Evolutionary conservation across 257 asterid species (phyloP).

Genomic region (Rehmannia glutinosa): DNA sequence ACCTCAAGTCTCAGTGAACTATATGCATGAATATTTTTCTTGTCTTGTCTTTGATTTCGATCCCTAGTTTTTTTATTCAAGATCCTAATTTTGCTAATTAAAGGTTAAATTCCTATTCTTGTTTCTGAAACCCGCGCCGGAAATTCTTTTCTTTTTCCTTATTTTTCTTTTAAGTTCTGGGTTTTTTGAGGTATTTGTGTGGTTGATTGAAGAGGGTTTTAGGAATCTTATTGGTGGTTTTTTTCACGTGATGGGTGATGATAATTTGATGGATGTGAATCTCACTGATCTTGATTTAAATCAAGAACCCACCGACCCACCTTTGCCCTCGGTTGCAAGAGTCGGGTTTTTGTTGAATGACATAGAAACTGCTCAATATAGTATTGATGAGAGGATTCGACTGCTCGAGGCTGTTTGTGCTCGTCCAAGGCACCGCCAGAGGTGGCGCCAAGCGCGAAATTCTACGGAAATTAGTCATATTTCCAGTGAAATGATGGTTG

Average conservation of each 20-base stretch:
- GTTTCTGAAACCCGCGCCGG: too few species aligned
- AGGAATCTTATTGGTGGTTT: neutral
- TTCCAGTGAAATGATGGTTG: conserved; percentile 14
- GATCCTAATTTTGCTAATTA: neutral
- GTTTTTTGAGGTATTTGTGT: neutral
- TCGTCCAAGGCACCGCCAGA: conserved; percentile 46
- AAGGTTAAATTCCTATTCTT: neutral
- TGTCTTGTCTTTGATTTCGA: neutral
- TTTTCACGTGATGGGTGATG: conserved; percentile 35
- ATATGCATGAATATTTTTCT: neutral
- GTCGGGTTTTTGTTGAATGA: conserved; percentile 32
- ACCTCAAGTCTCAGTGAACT: neutral
- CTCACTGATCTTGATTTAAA: conserved; percentile 49
- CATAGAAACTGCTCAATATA: conserved; percentile 35
- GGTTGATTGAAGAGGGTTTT: conserved; percentile 13
- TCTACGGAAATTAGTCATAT: conserved; percentile 12
- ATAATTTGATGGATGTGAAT: conserved; percentile 30
- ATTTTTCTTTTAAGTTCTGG: too few species aligned
- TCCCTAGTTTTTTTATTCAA: neutral
- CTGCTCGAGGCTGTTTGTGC: conserved; percentile 54
- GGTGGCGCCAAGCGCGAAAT: conserved; percentile 30
- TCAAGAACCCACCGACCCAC: conserved; percentile 37
- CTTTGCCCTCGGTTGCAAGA: conserved; percentile 16
- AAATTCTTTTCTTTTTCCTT: too few species aligned
- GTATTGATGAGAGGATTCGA: conserved; percentile 55